Conservation (phyloP, 805 yeast genomes). For the Saccharomyces kudriavzevii region DNA sequence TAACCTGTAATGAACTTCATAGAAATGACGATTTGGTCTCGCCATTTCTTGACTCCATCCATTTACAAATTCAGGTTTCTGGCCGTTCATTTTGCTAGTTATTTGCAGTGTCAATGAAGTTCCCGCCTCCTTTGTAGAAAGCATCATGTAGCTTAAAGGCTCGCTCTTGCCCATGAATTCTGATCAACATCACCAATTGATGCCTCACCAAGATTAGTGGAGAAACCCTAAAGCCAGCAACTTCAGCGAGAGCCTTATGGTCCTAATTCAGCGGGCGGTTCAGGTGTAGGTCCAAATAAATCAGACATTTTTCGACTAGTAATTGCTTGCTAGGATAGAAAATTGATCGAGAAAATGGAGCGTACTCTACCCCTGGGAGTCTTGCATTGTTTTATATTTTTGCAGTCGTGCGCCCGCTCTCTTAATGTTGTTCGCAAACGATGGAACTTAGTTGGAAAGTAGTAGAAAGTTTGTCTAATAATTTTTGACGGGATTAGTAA, state of each 20-base stretch:
- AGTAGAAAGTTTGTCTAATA: no score
- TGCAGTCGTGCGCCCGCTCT: no score
- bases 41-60: constrained; percentile 15
- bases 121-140: constrained; percentile 17
- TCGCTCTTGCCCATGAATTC: constrained; percentile 8
- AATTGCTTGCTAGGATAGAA: no score
- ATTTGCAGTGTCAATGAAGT: constrained; percentile 20
- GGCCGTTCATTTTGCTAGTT: constrained; percentile 15
- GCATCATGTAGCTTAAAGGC: constrained; percentile 14
- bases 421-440: no score
- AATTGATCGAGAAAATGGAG: no score
- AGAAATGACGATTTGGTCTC: constrained; percentile 19
- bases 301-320: constrained; percentile 1
- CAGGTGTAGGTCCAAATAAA: constrained; percentile 4
- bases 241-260: constrained; percentile 13
- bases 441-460: no score
- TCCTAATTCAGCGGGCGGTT: constrained; percentile 7
- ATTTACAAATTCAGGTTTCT: constrained; percentile 21
- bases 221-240: constrained; percentile 18
- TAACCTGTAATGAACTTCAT: constrained; percentile 11
- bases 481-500: no score
- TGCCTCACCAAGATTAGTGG: constrained; percentile 20
- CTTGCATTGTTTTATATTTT: no score
- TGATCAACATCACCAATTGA: constrained; percentile 20
- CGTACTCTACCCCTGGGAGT: no score